A percentile compares a stretch with the other conserved stretches of the same genome.
These are phyloP conservation scores for Leishmania amazonensis DNA, from an alignment of 208 protist species.

Conservation along the genomic window DNA sequence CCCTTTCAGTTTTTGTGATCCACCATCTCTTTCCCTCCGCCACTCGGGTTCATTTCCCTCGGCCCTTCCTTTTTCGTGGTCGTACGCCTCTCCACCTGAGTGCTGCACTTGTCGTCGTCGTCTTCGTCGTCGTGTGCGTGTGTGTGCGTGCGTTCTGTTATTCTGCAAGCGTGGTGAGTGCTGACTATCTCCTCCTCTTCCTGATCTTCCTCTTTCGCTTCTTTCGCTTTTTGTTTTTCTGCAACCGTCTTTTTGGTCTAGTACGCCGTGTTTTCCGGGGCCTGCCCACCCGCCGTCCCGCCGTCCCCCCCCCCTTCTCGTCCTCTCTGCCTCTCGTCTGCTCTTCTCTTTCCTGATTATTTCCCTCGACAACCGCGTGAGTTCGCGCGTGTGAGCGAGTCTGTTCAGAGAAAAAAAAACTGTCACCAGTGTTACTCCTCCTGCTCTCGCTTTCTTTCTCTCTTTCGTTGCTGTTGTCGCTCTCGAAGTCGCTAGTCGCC, in stretches of 20 bases:
- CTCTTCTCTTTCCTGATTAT: background rate
- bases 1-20: background rate
- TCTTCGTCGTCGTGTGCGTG: background rate
- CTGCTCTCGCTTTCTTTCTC: background rate
- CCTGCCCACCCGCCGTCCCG: too few relatives aligned
- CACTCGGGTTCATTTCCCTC: background rate
- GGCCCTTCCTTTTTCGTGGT: background rate
- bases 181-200: background rate
- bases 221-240: slow-evolving; percentile 6
- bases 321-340: background rate
- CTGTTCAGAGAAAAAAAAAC: background rate
- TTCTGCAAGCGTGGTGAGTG: background rate
- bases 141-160: background rate
- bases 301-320: background rate
- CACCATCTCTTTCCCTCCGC: background rate
- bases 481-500: background rate
- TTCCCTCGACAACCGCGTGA: background rate
- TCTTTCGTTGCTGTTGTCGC: background rate
- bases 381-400: background rate
- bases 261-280: background rate
- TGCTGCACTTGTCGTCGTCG: background rate
- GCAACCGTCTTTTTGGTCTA: background rate
- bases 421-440: background rate
- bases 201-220: background rate
- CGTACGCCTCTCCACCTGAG: background rate